Evolutionary conservation across 257 asterid genomes (phyloP).

Genomic region (Coffea eugenioides): DNA sequence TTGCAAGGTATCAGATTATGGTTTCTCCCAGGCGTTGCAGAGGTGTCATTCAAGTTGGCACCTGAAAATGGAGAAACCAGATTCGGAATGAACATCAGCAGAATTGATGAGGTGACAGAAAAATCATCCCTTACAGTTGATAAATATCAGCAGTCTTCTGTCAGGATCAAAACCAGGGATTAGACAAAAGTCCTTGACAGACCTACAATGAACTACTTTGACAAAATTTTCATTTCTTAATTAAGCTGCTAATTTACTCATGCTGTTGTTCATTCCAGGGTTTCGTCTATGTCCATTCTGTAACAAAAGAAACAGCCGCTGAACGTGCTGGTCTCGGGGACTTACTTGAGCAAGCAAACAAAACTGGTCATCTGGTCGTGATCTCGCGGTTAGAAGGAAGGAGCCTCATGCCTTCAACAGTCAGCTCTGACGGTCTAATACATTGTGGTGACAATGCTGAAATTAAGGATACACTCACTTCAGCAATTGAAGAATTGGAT

Average conservation of each 20-base stretch:
- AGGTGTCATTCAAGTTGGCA: constrained; percentile 30
- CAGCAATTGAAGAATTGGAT: constrained; percentile 40
- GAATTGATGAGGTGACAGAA: constrained; percentile 49
- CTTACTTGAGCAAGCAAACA: constrained; percentile 40
- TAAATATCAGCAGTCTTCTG: background rate
- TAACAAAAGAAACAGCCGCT: constrained; percentile 41
- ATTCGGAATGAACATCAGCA: constrained; percentile 44
- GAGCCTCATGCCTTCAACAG: constrained; percentile 49
- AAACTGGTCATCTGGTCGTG: constrained; percentile 33
- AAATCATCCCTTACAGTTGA: background rate
- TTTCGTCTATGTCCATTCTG: constrained; percentile 37
- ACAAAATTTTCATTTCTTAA: background rate
- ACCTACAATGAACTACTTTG: background rate
- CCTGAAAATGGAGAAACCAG: constrained; percentile 44
- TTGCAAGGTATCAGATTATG: constrained; percentile 44
- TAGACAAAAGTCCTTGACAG: background rate
- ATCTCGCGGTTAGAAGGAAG: constrained; percentile 58
- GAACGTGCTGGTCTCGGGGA: constrained; percentile 48
- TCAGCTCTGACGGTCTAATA: constrained; percentile 41
- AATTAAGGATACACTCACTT: constrained; percentile 33
- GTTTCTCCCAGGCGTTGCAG: constrained; percentile 50
- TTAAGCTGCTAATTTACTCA: too few species aligned
- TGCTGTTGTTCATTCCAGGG: constrained; percentile 27
- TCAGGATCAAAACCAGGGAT: background rate
- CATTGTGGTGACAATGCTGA: constrained; percentile 50